Percentiles rank a stretch among this genome's conserved stretches.
phyloP scores from a whole-genome alignment of 768 basidiomycete genomes.

The Agrocybe praecox region DNA sequence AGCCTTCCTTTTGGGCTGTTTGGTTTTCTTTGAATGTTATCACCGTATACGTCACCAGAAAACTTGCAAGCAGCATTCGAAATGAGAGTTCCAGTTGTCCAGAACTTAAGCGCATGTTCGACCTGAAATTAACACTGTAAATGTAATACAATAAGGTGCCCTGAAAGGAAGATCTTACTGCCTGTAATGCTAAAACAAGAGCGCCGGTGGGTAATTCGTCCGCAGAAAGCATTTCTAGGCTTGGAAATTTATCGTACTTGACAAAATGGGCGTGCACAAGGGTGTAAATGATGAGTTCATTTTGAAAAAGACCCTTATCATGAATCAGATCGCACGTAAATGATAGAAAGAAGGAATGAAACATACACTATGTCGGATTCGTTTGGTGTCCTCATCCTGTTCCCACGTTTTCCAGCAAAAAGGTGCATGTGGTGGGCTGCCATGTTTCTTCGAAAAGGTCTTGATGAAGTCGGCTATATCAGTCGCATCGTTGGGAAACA shows the following conservation, averaged over 20 bases:
- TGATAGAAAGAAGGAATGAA: no score
- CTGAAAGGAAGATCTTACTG: conserved; percentile 3
- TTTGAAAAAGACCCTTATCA: conserved; percentile 16
- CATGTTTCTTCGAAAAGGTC: background rate
- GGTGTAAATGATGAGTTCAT: conserved; percentile 13
- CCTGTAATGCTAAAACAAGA: conserved; percentile 15
- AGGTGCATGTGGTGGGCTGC: conserved; percentile 3
- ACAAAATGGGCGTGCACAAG: conserved; percentile 17
- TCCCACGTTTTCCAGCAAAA: conserved; percentile 10
- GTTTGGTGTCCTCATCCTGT: background rate
- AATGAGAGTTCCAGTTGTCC: background rate
- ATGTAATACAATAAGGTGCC: background rate
- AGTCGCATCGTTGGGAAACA: background rate
- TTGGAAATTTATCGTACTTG: conserved; percentile 11
- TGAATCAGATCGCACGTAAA: no score
- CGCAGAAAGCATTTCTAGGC: background rate
- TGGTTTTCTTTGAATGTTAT: conserved; percentile 1
- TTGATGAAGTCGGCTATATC: conserved; percentile 2
- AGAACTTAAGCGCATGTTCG: conserved; percentile 15
- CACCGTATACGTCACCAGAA: conserved; percentile 17
- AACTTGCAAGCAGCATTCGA: conserved; percentile 2
- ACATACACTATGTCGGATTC: background rate
- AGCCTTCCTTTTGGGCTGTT: background rate
- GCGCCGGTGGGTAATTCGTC: conserved; percentile 13
- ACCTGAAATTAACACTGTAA: conserved; percentile 5